Percentiles rank a stretch among this genome's conserved stretches.
Conservation (phyloP, 2,329 filamentous ascomycete genomes). For the Botryotinia globosa region DNA sequence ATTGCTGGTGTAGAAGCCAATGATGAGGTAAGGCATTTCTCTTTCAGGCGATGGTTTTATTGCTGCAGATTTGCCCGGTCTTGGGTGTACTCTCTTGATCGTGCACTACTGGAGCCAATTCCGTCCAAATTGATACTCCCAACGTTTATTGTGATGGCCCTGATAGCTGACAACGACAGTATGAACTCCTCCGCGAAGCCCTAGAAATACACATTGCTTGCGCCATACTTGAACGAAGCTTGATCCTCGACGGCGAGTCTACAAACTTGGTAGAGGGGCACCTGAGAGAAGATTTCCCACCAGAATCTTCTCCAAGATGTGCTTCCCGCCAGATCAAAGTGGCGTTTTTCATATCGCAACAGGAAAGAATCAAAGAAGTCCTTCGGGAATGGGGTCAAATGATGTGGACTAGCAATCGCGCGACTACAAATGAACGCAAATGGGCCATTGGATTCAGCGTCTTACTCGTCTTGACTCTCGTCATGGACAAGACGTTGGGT, state of each 20-base stretch:
- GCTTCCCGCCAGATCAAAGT: constrained; percentile 38
- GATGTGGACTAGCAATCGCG: constrained; percentile 36
- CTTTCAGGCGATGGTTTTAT: neutral
- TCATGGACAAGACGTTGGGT: constrained; percentile 34
- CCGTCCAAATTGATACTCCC: neutral
- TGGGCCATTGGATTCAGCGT: constrained; percentile 37
- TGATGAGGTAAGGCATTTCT: constrained; percentile 29
- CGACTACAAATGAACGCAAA: constrained; percentile 32
- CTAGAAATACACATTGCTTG: constrained; percentile 36
- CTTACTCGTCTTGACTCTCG: constrained; percentile 34
- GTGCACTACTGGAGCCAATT: neutral
- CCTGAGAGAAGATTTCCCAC: constrained; percentile 29
- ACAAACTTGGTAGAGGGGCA: constrained; percentile 29
- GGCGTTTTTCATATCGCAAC: constrained; percentile 35
- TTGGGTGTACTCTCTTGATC: neutral
- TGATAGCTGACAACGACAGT: constrained; percentile 24
- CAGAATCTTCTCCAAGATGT: constrained; percentile 32
- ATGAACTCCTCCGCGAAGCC: constrained; percentile 33
- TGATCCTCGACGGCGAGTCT: constrained; percentile 34
- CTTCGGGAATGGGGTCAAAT: constrained; percentile 36
- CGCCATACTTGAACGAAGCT: constrained; percentile 35
- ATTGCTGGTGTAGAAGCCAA: constrained; percentile 25
- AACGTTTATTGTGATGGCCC: neutral
- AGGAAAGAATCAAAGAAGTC: constrained; percentile 32
- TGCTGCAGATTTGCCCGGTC: neutral